phyloP scores from a whole-genome alignment of 2,329 filamentous ascomycete species.

The Phaeosphaeria sp. region DNA sequence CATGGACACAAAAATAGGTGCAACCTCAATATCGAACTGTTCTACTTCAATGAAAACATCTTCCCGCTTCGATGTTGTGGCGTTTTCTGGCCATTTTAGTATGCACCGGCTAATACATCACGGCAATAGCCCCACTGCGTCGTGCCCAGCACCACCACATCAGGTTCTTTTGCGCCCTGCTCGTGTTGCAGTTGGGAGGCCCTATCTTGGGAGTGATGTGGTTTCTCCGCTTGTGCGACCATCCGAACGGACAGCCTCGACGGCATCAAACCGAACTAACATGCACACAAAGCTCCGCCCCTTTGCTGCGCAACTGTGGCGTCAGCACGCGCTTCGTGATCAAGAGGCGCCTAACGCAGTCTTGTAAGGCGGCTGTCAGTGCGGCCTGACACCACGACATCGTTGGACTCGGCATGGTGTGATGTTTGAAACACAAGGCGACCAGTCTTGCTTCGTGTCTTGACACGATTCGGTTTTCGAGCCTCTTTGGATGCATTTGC shows the following conservation, averaged over 20 bases:
- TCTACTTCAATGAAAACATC: background rate
- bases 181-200: conserved; percentile 4
- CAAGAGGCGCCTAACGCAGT: conserved; percentile 10
- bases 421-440: conserved; percentile 5
- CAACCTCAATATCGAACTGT: conserved; percentile 1
- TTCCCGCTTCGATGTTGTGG: conserved; percentile 11
- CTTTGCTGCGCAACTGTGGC: conserved; percentile 26
- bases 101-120: conserved; percentile 9
- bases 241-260: background rate
- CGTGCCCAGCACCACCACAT: background rate
- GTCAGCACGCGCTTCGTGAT: conserved; percentile 13
- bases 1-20: conserved; percentile 9
- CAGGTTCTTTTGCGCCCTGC: background rate
- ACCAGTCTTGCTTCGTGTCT: background rate
- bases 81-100: conserved; percentile 7
- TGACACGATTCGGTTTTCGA: background rate
- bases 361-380: conserved; percentile 23
- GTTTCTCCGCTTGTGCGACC: background rate
- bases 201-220: background rate
- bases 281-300: conserved; percentile 2
- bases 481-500: background rate
- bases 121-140: conserved; percentile 17
- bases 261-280: background rate
- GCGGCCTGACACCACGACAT: conserved; percentile 2
- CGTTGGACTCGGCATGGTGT: conserved; percentile 4